Evolutionary conservation across 441 rosid genomes (phyloP).

Genomic region (Populus hybrid): DNA sequence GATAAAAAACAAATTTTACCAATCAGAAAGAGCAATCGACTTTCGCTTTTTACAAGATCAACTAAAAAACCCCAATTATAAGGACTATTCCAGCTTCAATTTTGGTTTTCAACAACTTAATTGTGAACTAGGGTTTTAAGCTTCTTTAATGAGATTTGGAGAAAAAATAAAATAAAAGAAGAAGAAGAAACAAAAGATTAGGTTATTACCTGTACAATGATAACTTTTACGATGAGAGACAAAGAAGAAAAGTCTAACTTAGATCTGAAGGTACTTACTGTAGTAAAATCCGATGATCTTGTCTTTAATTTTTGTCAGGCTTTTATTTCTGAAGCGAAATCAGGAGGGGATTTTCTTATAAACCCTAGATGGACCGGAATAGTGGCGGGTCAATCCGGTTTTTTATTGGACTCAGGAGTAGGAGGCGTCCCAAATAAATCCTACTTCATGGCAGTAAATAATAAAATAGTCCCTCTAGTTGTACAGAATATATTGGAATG

Average conservation of each 20-base stretch:
- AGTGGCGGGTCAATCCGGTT: not conserved
- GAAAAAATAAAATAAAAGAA: not conserved
- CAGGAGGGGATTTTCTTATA: not conserved
- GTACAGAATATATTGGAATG: no score
- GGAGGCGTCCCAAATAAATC: not conserved
- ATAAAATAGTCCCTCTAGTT: no score
- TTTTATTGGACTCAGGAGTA: not conserved
- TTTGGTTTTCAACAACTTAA: not conserved
- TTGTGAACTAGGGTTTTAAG: not conserved
- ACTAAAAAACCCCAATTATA: not conserved
- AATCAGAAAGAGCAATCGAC: not conserved
- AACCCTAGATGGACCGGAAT: not conserved
- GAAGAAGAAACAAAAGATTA: not conserved
- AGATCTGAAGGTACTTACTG: not conserved
- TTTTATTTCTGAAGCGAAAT: not conserved
- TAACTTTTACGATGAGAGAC: not conserved
- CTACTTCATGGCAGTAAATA: no score
- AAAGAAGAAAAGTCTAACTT: not conserved
- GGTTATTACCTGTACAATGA: not conserved
- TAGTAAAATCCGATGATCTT: not conserved
- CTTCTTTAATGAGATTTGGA: not conserved
- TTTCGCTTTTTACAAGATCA: not conserved
- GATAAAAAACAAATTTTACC: not conserved
- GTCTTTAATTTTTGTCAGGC: not conserved
- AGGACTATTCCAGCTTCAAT: not conserved